These are phyloP conservation scores for Hypholoma fasciculare DNA, from an alignment of 768 basidiomycete species.

Conservation along the genomic window DNA sequence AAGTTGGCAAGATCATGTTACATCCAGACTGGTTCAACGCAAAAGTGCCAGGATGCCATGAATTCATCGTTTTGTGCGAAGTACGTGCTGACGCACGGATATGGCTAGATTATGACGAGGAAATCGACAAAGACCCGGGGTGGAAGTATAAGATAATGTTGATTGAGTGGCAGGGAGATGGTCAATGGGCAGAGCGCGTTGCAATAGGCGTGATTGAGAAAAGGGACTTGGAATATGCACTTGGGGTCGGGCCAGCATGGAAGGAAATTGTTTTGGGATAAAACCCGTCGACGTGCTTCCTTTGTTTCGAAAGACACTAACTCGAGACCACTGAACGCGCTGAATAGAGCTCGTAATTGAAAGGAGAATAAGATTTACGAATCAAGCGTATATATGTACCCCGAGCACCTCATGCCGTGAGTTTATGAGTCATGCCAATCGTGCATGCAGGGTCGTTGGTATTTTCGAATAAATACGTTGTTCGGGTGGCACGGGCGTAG, in stretches of 20 bases:
- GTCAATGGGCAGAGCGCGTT: conserved; percentile 5
- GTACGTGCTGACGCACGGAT: neutral
- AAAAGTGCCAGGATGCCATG: neutral
- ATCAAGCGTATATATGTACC: too few species aligned
- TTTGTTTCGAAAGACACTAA: too few species aligned
- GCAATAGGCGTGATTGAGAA: neutral
- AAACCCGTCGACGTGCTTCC: neutral
- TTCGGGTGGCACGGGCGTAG: too few species aligned
- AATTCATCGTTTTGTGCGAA: conserved; percentile 12
- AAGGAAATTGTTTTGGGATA: conserved; percentile 6
- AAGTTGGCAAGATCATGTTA: conserved; percentile 1
- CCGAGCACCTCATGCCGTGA: too few species aligned
- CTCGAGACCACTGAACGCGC: too few species aligned
- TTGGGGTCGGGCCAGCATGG: neutral
- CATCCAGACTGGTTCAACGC: neutral
- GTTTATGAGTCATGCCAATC: too few species aligned
- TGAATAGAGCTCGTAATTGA: too few species aligned
- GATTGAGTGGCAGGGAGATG: neutral
- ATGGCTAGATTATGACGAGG: neutral
- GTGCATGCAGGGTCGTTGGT: too few species aligned
- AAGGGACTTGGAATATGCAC: neutral
- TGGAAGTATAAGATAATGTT: conserved; percentile 9
- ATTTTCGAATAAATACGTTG: too few species aligned
- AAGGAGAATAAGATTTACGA: too few species aligned
- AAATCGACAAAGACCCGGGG: neutral